Evolutionary conservation across 2,329 filamentous ascomycete species (phyloP), one percentile per base, ranked within the genome.

Genomic region (Colletotrichum lentis): DNA sequence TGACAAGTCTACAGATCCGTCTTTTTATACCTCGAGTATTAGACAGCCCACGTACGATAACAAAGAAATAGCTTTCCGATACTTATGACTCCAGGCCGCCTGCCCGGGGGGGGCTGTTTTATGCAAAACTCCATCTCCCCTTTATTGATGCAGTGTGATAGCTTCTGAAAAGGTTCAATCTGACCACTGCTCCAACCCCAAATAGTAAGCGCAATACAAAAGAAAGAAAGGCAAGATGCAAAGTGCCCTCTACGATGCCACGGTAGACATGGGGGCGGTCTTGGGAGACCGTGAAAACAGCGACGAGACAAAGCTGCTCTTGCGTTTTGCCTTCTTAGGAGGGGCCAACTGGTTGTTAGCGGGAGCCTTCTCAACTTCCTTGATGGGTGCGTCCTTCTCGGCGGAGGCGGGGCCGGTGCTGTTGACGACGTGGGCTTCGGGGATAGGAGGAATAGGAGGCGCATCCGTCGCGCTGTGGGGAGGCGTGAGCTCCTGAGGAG

Each of bases 391-490:
- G 7, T 52, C 65, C 52, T 69, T 66, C 37, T 67, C 67, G 10
- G 31, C 41, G 3, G 57, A 22, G n/a, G 41, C 50, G 2, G 54
- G 27, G 10, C 43, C 44, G 14, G 64, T 39, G 18, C 16, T 52
- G 41, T 44, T 52, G n/a, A 37, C 47, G 16, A 47, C 55, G 16
- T 68, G 55, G 5, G 44, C 39, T 27, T 68, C 62, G 18, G 66
- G 66, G 12, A 68, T 68, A 8, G 62, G 22, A 14, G 66, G 66
- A 39, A 68, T 50, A 14, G 62, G 56, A 14, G 66, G 55, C 37
- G 62, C 66, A 31, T 68, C 66, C 12, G 62, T 68, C 14, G 66
- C 66, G 62, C 66, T 68, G 18, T 68, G 66, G 27, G 66, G 66
- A 31, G 66, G 66, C 14, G 66, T 68, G 4, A 68, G 50, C 54